A percentile compares a stretch with the other conserved stretches of the same genome.
Conservation (phyloP, 169 alveolate genomes). For the Plasmodium chabaudi region DNA sequence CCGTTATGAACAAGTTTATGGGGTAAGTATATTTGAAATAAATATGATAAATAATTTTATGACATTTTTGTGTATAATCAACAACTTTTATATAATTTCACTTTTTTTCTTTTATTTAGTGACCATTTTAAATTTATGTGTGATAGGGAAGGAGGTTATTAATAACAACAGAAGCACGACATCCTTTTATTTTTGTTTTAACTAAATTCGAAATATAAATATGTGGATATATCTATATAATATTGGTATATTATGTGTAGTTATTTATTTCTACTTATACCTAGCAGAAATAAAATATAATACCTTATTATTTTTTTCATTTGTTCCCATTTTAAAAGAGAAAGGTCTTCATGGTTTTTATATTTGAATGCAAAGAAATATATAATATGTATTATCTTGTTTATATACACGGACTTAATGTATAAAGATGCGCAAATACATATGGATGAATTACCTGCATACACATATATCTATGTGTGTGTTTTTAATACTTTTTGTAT, state of each 20-base stretch:
- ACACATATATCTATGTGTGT: conserved; percentile 5
- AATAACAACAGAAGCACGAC: background rate
- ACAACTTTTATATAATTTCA: background rate
- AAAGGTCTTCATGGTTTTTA: conserved; percentile 24
- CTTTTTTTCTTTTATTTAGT: conserved; percentile 16
- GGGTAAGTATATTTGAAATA: conserved; percentile 75
- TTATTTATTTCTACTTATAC: background rate
- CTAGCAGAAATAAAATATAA: background rate
- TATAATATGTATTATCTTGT: conserved; percentile 4
- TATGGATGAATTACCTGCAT: background rate
- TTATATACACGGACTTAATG: conserved; percentile 8
- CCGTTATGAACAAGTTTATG: conserved; percentile 84
- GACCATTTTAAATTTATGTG: conserved; percentile 75
- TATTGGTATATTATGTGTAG: background rate
- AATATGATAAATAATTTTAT: background rate
- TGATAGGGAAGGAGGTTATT: conserved; percentile 70
- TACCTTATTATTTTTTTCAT: conserved; percentile 1
- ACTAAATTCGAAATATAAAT: background rate
- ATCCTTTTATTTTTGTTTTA: conserved; percentile 1
- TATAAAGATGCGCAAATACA: background rate
- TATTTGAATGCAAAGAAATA: conserved; percentile 26
- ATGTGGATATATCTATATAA: too few relatives aligned
- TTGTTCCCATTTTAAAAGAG: conserved; percentile 24
- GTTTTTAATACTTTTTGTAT: conserved; percentile 12
- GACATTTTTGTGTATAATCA: background rate